Evolutionary conservation across 1,284 basidiomycete species (phyloP).

Genomic region (Amylostereum areolatum): DNA sequence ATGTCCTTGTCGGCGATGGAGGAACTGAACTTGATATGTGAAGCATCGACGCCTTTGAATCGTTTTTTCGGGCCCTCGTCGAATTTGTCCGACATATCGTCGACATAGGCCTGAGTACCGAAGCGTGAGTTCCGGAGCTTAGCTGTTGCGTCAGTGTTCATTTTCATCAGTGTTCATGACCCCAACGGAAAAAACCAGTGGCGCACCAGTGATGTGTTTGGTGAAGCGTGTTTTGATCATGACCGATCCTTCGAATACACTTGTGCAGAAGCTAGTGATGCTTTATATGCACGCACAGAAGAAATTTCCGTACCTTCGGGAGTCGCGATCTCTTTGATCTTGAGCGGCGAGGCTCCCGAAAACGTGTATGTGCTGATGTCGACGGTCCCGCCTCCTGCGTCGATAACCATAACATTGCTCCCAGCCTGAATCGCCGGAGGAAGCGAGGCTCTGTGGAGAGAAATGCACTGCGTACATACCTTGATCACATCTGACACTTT

Average conservation of each 20-base stretch:
- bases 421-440: conserved; percentile 1
- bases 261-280: conserved; percentile 11
- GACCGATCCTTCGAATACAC: conserved; percentile 30
- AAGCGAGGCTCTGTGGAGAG: background rate
- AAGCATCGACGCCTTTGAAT: conserved; percentile 36
- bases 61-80: conserved; percentile 45
- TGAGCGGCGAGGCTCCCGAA: conserved; percentile 1
- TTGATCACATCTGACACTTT: conserved; percentile 22
- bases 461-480: conserved; percentile 7
- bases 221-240: conserved; percentile 38
- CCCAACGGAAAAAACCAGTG: background rate
- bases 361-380: conserved; percentile 11
- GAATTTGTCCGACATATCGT: background rate
- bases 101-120: background rate
- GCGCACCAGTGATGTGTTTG: conserved; percentile 18
- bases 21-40: conserved; percentile 44
- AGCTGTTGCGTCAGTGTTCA: background rate
- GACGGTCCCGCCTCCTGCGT: conserved; percentile 14
- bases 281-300: background rate
- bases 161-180: background rate
- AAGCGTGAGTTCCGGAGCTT: background rate
- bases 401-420: conserved; percentile 10
- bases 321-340: conserved; percentile 6
- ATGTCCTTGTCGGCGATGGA: conserved; percentile 36
- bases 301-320: background rate